Conservation (phyloP, 495 filamentous ascomycete genomes). For the Platismatia glauca region DNA sequence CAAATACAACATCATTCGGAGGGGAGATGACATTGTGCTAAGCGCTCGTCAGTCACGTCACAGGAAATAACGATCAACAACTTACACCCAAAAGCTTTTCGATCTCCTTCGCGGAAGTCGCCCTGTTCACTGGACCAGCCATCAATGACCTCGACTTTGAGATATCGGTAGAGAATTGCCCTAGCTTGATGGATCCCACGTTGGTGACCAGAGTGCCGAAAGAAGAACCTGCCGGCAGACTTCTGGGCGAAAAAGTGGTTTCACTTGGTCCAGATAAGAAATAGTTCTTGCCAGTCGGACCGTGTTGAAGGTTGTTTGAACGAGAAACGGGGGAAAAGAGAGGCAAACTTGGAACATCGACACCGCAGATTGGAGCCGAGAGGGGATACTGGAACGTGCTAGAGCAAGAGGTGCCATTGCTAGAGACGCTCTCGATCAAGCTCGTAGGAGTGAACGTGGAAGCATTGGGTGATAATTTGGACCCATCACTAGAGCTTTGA, state of each 20-base stretch:
- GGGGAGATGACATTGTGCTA: conserved; percentile 20
- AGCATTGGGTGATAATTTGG: conserved; percentile 31
- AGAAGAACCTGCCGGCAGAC: neutral
- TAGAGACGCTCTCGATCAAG: conserved; percentile 16
- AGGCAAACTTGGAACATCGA: neutral
- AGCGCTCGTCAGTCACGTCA: conserved; percentile 8
- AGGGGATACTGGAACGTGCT: neutral
- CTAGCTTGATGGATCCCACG: conserved; percentile 1
- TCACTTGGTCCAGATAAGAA: neutral
- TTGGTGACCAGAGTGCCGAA: neutral
- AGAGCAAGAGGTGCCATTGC: conserved; percentile 5
- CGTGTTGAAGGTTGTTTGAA: neutral
- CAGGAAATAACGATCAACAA: neutral
- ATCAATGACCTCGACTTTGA: conserved; percentile 21
- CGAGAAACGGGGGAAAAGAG: neutral
- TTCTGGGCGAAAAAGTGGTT: neutral
- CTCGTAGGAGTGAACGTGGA: conserved; percentile 32
- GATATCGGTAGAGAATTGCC: conserved; percentile 22
- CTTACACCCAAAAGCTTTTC: conserved; percentile 25
- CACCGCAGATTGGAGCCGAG: neutral
- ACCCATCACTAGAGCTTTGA: conserved; percentile 14
- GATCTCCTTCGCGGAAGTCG: conserved; percentile 16
- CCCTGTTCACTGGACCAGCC: conserved; percentile 15
- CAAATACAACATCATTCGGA: conserved; percentile 18
- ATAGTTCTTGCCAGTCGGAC: neutral